These are phyloP conservation scores for Linum tenue DNA, from an alignment of 345 rosid species.

Conservation along the genomic window DNA sequence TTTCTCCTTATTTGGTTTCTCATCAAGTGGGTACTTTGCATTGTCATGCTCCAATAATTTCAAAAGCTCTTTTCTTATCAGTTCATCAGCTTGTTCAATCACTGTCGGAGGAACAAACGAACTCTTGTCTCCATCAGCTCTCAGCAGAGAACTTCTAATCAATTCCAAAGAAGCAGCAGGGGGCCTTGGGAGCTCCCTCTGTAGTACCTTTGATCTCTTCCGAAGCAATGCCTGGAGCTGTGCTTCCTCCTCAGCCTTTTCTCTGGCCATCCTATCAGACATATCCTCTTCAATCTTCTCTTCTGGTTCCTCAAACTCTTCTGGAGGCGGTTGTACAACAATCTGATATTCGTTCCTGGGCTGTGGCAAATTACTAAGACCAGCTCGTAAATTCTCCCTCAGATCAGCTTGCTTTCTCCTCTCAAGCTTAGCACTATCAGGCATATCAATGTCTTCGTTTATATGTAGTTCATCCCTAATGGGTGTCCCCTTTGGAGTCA, in stretches of 20 bases:
- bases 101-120: conserved; percentile 84
- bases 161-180: conserved; percentile 83
- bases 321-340: conserved; percentile 66
- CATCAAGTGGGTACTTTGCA: conserved; percentile 97
- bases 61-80: conserved; percentile 72
- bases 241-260: conserved; percentile 92
- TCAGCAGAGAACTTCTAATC: conserved; percentile 67
- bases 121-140: conserved; percentile 81
- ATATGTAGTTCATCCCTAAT: conserved; percentile 94
- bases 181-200: conserved; percentile 95
- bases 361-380: conserved; percentile 80
- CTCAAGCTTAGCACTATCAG: conserved; percentile 67
- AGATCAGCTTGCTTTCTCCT: conserved; percentile 69
- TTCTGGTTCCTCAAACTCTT: conserved; percentile 80
- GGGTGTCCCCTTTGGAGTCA: conserved; percentile 95
- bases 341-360: conserved; percentile 93
- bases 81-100: conserved; percentile 85
- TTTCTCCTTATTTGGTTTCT: conserved; percentile 52
- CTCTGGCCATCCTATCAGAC: conserved; percentile 88
- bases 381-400: conserved; percentile 61
- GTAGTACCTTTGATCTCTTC: conserved; percentile 97
- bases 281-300: conserved; percentile 97
- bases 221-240: conserved; percentile 68
- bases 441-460: conserved; percentile 83
- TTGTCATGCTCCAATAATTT: conserved; percentile 78